Percentiles rank a stretch among this genome's conserved stretches.
These are phyloP conservation scores for Tillandsia fasciculata DNA, from an alignment of 176 grass and related monocot genomes.

Conservation along the genomic window DNA sequence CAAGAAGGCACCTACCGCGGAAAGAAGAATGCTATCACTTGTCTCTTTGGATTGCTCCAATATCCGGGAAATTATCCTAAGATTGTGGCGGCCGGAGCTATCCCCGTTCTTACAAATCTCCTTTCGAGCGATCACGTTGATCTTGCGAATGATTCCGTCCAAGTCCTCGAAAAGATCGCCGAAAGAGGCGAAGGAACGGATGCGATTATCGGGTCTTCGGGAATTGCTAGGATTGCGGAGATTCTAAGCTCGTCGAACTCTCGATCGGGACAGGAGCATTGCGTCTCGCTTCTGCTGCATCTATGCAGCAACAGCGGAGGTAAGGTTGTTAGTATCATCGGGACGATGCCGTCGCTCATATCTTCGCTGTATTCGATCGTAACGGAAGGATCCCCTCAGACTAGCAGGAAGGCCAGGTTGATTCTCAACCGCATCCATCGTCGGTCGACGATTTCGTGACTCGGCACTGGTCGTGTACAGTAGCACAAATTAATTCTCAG, in stretches of 20 bases:
- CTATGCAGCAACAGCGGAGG: slow-evolving; percentile 54
- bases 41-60: slow-evolving; percentile 49
- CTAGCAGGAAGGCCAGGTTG: slow-evolving; percentile 42
- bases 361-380: slow-evolving; percentile 51
- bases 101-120: slow-evolving; percentile 38
- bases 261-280: slow-evolving; percentile 44
- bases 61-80: slow-evolving; percentile 15
- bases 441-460: neutral
- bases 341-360: slow-evolving; percentile 49
- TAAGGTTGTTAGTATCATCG: slow-evolving; percentile 32
- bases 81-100: slow-evolving; percentile 38
- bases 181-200: slow-evolving; percentile 35
- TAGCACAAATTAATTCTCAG: too few species aligned
- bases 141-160: slow-evolving; percentile 40
- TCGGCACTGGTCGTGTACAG: too few species aligned
- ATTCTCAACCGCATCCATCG: slow-evolving; percentile 48
- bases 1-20: slow-evolving; percentile 40
- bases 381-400: slow-evolving; percentile 33
- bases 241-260: slow-evolving; percentile 36
- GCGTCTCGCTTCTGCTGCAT: slow-evolving; percentile 39
- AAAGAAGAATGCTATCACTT: slow-evolving; percentile 57
- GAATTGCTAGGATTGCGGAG: slow-evolving; percentile 33
- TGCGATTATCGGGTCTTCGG: slow-evolving; percentile 29
- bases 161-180: slow-evolving; percentile 46
- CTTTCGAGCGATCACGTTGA: slow-evolving; percentile 28